phyloP scores from a whole-genome alignment of 768 basidiomycete genomes.

The Amanita pallidorosea region DNA sequence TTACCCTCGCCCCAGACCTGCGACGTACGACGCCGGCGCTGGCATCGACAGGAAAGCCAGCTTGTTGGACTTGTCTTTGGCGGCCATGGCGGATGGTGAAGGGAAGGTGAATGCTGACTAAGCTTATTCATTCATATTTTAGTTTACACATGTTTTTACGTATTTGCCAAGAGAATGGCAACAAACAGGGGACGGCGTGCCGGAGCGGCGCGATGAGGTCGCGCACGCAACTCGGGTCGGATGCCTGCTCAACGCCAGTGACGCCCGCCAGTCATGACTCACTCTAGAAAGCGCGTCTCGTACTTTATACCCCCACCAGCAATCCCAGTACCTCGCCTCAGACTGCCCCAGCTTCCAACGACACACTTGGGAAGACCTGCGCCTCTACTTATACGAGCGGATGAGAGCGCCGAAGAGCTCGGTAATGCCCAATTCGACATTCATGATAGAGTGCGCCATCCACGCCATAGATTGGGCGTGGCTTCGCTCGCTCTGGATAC shows the following conservation, averaged over 20 bases:
- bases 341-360: conserved; percentile 56
- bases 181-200: too few species aligned
- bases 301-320: conserved; percentile 77
- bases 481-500: conserved; percentile 82
- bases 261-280: conserved; percentile 9
- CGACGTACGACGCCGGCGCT: conserved; percentile 94
- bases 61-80: conserved; percentile 52
- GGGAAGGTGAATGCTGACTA: background rate
- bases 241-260: background rate
- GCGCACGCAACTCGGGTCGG: too few species aligned
- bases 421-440: background rate
- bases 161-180: background rate
- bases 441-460: conserved; percentile 26
- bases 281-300: conserved; percentile 62
- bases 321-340: conserved; percentile 50
- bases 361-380: conserved; percentile 41
- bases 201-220: too few species aligned
- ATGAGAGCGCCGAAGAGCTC: background rate
- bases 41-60: conserved; percentile 85
- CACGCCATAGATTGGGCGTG: conserved; percentile 82
- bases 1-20: conserved; percentile 95
- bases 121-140: background rate
- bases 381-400: background rate
- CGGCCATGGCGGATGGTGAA: conserved; percentile 10
- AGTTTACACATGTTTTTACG: background rate